Percentiles rank a stretch among this genome's conserved stretches.
Conservation (phyloP, 805 yeast species). For the Candida hispaniensis region DNA sequence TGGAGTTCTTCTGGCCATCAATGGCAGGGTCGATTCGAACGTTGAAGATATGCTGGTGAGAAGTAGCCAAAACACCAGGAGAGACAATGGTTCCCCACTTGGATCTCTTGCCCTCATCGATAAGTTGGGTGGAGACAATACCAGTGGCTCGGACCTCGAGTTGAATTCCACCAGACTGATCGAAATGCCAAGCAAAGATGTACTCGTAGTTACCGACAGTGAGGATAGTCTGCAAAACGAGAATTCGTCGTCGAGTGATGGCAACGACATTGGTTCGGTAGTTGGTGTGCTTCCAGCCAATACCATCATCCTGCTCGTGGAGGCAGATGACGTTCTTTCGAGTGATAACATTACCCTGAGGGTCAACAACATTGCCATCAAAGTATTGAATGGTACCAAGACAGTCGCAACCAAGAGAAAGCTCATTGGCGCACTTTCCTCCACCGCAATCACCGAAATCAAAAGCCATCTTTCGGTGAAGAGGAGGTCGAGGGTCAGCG, state of each 20-base stretch:
- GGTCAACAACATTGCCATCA: conserved; percentile 49
- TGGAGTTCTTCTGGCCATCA: conserved; percentile 71
- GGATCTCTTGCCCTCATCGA: conserved; percentile 54
- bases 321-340: conserved; percentile 65
- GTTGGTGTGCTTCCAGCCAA: conserved; percentile 68
- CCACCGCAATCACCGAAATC: conserved; percentile 82
- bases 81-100: conserved; percentile 66
- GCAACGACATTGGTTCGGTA: conserved; percentile 63
- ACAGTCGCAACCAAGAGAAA: conserved; percentile 73
- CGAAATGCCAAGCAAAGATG: conserved; percentile 58
- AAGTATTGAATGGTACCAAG: conserved; percentile 69
- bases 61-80: conserved; percentile 73
- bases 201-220: conserved; percentile 82
- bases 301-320: conserved; percentile 78
- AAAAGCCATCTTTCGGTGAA: conserved; percentile 77
- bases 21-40: conserved; percentile 75
- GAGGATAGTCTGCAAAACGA: conserved; percentile 70
- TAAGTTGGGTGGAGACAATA: conserved; percentile 74
- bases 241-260: conserved; percentile 62
- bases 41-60: conserved; percentile 71
- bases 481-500: conserved; percentile 76
- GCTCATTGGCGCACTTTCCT: conserved; percentile 61
- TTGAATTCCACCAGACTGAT: conserved; percentile 67
- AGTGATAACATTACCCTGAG: conserved; percentile 50
- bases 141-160: conserved; percentile 81